These are phyloP conservation scores for Penicillium egyptiacum DNA, from an alignment of 495 filamentous ascomycete species.

Conservation along the genomic window DNA sequence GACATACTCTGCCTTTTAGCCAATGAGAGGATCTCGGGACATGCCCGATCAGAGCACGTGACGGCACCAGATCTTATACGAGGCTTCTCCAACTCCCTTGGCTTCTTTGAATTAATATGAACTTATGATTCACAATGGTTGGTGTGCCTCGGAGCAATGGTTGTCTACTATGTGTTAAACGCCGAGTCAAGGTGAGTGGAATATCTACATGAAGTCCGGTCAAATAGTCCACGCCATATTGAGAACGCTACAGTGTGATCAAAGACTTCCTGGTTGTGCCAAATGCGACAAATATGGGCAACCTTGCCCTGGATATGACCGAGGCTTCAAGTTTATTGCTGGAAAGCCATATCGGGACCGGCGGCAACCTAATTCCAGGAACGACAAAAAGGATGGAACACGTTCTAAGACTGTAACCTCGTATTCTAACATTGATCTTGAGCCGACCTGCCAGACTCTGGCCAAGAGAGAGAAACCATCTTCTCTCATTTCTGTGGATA, in stretches of 20 bases:
- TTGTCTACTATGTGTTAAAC: constrained; percentile 47
- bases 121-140: constrained; percentile 21
- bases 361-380: constrained; percentile 14
- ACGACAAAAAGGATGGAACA: not conserved
- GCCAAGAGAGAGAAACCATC: constrained; percentile 3
- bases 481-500: constrained; percentile 13
- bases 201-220: not conserved
- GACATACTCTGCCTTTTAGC: not conserved
- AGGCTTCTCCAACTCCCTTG: not conserved
- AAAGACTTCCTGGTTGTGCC: constrained; percentile 31
- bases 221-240: not conserved
- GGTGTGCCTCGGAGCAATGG: constrained; percentile 57
- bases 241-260: constrained; percentile 33
- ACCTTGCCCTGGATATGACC: constrained; percentile 39
- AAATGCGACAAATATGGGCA: constrained; percentile 38
- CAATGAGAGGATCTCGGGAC: not conserved
- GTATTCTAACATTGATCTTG: not conserved
- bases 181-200: constrained; percentile 34
- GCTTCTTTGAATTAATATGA: not conserved
- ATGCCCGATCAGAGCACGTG: not conserved
- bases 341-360: constrained; percentile 35
- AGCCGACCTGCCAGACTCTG: constrained; percentile 4
- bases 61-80: not conserved
- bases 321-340: constrained; percentile 34
- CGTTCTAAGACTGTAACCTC: not conserved